Evolutionary conservation across 1,284 basidiomycete genomes (phyloP).

Genomic region (Boletellus dicymbophilus): DNA sequence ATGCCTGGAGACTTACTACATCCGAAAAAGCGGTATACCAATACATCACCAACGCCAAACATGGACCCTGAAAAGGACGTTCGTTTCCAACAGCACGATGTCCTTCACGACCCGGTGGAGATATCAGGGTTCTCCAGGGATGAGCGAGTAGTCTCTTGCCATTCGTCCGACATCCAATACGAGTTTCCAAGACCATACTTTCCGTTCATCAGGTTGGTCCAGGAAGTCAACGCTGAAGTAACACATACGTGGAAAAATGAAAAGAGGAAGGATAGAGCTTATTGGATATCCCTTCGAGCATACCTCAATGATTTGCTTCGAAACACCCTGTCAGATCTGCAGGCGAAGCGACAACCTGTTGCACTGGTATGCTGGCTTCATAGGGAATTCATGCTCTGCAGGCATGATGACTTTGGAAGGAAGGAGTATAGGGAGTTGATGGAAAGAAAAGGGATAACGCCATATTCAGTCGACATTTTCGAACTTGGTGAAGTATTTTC

Average conservation of each 20-base stretch:
- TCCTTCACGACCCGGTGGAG: not conserved
- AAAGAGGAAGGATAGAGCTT: not conserved
- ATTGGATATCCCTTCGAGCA: slow-evolving; percentile 2
- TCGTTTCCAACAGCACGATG: not conserved
- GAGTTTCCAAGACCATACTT: not conserved
- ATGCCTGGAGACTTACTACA: too few relatives aligned
- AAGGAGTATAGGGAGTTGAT: not conserved
- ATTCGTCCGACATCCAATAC: not conserved
- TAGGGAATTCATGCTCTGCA: slow-evolving; percentile 9
- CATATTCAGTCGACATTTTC: slow-evolving; percentile 2
- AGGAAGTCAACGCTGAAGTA: not conserved
- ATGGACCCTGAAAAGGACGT: not conserved
- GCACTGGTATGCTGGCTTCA: slow-evolving; percentile 5
- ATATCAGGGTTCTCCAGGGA: not conserved
- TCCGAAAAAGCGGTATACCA: too few relatives aligned
- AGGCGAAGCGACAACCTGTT: not conserved
- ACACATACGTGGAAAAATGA: not conserved
- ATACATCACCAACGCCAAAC: not conserved
- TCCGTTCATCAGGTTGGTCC: not conserved
- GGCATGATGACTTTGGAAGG: slow-evolving; percentile 4
- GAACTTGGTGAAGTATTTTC: not conserved
- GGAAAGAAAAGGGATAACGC: not conserved
- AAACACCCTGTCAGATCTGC: not conserved
- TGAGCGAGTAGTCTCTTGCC: not conserved
- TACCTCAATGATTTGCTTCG: slow-evolving; percentile 2